phyloP scores from a whole-genome alignment of 1,284 basidiomycete genomes.

The Sutorius eximius region DNA sequence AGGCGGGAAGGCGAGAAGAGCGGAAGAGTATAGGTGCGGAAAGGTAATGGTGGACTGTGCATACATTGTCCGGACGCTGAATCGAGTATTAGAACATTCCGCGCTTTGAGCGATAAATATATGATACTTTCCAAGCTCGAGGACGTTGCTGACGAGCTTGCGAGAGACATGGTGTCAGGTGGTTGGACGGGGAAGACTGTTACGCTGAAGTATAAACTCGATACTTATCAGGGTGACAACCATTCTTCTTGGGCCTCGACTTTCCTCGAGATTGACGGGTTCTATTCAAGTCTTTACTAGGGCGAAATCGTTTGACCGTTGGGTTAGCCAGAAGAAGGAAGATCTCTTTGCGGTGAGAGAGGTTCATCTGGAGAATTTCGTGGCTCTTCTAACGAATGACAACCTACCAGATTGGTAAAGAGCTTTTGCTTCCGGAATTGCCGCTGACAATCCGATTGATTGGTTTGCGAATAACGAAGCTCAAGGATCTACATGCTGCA shows the following conservation, averaged over 20 bases:
- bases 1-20: slow-evolving; percentile 73
- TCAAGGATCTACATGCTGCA: slow-evolving; percentile 71
- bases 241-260: not conserved
- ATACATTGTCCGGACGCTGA: not conserved
- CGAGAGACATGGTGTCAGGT: slow-evolving; percentile 67
- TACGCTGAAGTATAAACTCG: slow-evolving; percentile 79
- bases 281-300: slow-evolving; percentile 68
- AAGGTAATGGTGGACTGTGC: slow-evolving; percentile 46
- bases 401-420: slow-evolving; percentile 65
- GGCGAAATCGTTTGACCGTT: slow-evolving; percentile 74
- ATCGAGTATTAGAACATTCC: slow-evolving; percentile 65
- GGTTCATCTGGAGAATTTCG: not conserved
- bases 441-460: slow-evolving; percentile 79
- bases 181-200: slow-evolving; percentile 78
- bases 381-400: slow-evolving; percentile 4
- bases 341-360: slow-evolving; percentile 71
- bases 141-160: slow-evolving; percentile 78
- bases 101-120: slow-evolving; percentile 59
- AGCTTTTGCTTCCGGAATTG: slow-evolving; percentile 77
- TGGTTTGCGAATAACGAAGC: slow-evolving; percentile 79
- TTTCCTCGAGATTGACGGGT: slow-evolving; percentile 4
- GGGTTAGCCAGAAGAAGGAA: slow-evolving; percentile 70
- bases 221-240: slow-evolving; percentile 75
- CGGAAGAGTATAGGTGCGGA: slow-evolving; percentile 90
- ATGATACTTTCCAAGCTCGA: slow-evolving; percentile 75